Percentiles rank a stretch among this genome's conserved stretches.
Conservation (phyloP, 2,329 filamentous ascomycete genomes). For the Cercospora janseana region DNA sequence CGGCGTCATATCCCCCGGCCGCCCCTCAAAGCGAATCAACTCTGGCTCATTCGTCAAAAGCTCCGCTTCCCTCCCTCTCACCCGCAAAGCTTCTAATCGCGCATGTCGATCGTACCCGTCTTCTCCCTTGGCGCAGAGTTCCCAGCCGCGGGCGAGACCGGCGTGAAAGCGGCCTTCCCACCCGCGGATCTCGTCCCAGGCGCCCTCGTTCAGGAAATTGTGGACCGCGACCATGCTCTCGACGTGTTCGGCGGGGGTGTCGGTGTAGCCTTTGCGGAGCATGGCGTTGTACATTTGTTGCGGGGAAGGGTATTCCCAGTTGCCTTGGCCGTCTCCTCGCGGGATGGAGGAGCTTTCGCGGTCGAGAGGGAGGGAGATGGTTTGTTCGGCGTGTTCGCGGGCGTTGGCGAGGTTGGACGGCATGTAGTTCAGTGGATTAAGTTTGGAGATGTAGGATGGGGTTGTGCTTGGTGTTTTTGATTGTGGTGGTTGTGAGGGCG, state of each 20-base stretch:
- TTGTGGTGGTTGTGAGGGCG: conserved; percentile 27
- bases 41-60: conserved; percentile 59
- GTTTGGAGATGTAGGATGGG: conserved; percentile 59
- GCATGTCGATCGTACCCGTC: conserved; percentile 34
- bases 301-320: conserved; percentile 97
- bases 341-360: conserved; percentile 89
- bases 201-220: conserved; percentile 97
- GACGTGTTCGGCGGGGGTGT: conserved; percentile 89
- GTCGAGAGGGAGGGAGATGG: conserved; percentile 69
- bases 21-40: conserved; percentile 81
- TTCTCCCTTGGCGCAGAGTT: conserved; percentile 36
- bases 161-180: conserved; percentile 85
- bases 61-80: conserved; percentile 22
- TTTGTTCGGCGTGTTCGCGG: conserved; percentile 67
- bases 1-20: conserved; percentile 84
- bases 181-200: conserved; percentile 89
- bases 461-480: conserved; percentile 26
- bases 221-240: conserved; percentile 97
- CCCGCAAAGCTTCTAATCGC: conserved; percentile 29
- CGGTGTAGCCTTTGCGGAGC: conserved; percentile 89
- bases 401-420: conserved; percentile 76
- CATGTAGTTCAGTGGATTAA: conserved; percentile 93
- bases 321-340: conserved; percentile 69
- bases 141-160: conserved; percentile 59
- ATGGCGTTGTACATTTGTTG: conserved; percentile 99